Evolutionary conservation across 176 grass and related monocot species (phyloP), one percentile per base, ranked within the genome.

Genomic region (Oryza officinalis): DNA sequence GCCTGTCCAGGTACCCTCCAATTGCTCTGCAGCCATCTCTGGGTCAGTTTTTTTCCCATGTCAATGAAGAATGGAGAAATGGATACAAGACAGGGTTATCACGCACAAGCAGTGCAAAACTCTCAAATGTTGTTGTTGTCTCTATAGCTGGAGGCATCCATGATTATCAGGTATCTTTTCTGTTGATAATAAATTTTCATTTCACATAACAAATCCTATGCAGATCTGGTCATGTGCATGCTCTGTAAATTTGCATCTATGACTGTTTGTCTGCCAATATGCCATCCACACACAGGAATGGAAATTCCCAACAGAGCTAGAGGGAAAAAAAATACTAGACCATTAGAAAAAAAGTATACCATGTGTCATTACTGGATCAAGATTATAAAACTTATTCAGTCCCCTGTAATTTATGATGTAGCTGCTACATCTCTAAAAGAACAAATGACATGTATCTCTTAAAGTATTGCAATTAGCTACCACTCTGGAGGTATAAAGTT

Each of bases 61-160:
- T 98, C 52, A 98, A 98, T 89, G 83, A 84, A 85, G 85, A 95
- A 87, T 98, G 96, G 96, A 95, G 80, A 92, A 93, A 95, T 61
- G 93, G 93, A 77, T 98, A 95, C 80, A 83, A 35, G 75, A 76
- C 38, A 72, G 78, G 87, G 54, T 81, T 66, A 63, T 85, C 83
- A 50, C 80, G 18, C 68, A 69, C 45, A 84, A 85, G 59, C 15
- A 85, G 37, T 84, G 63, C 84, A 38, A 92, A 91, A 52, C 80
- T 98, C 80, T 92, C 91, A 65, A 86, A 98, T 92, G 89, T 96
- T 27, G 80, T 98, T 83, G 87, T 95, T 75, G 68, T 96, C 72
- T 98, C 96, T 86, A 37, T 98, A 80, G 83, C 91, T 40, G 96
- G 96, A 59, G 96, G 96, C 30, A 90, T 98, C 65, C 72, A 94